Percentiles rank a stretch among this genome's conserved stretches.
phyloP scores from a whole-genome alignment of 2,329 filamentous ascomycete species.

The Penicillium sumatraense region DNA sequence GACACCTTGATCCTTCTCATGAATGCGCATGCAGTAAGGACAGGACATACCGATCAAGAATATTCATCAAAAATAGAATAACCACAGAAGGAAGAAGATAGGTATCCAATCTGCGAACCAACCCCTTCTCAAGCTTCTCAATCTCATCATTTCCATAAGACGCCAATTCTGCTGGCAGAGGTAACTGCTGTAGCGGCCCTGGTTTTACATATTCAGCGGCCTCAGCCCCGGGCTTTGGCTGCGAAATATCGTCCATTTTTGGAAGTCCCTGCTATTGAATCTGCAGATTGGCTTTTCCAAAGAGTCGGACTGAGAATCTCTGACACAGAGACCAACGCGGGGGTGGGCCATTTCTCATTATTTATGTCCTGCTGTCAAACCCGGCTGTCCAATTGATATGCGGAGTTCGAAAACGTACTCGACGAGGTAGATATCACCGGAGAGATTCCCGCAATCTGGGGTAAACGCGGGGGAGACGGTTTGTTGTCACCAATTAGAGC shows the following conservation, averaged over 20 bases:
- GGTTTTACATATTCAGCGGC: conserved; percentile 7
- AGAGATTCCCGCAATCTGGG: conserved; percentile 10
- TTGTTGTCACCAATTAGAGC: background rate
- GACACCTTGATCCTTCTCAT: background rate
- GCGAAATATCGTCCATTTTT: conserved; percentile 7
- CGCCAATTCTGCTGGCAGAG: conserved; percentile 6
- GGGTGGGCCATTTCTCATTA: background rate
- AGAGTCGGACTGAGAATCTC: too few relatives aligned
- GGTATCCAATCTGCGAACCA: conserved; percentile 9
- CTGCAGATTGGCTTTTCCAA: background rate
- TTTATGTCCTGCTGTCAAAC: background rate
- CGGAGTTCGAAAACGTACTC: background rate
- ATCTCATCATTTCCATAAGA: conserved; percentile 1
- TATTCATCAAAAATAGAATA: conserved; percentile 14
- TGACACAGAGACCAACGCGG: background rate
- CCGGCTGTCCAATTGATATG: background rate
- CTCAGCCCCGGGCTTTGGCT: conserved; percentile 1
- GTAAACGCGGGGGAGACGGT: conserved; percentile 9
- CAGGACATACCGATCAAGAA: conserved; percentile 8
- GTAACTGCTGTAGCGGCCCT: conserved; percentile 3
- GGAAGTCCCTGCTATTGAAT: background rate
- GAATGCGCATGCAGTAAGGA: background rate
- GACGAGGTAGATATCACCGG: background rate
- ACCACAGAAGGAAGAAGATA: conserved; percentile 12
- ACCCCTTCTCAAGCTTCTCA: conserved; percentile 1